Evolutionary conservation across 805 yeast genomes (phyloP).

Genomic region (Candida pseudofarinosa): DNA sequence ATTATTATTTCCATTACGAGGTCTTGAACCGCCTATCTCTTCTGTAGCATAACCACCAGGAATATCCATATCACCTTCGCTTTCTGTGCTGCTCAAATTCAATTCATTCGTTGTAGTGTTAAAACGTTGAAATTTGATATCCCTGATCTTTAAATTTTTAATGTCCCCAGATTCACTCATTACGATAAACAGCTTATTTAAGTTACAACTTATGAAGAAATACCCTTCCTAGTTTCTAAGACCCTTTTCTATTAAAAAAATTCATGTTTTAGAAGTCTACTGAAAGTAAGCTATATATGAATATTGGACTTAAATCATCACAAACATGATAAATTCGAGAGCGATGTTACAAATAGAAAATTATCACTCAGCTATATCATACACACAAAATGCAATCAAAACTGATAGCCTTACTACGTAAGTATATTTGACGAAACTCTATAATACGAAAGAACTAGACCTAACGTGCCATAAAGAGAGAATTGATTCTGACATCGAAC

Average conservation of each 20-base stretch:
- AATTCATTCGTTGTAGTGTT: not conserved
- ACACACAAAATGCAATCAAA: slow-evolving; percentile 39
- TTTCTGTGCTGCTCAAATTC: not conserved
- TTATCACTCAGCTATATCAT: not conserved
- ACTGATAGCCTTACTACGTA: slow-evolving; percentile 24
- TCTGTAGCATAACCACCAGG: not conserved
- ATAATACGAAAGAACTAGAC: too few species aligned
- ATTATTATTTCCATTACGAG: not conserved
- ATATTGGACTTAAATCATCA: not conserved
- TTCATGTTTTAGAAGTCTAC: too few species aligned
- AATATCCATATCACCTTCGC: not conserved
- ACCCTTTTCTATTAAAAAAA: too few species aligned
- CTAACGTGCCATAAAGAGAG: slow-evolving; percentile 42
- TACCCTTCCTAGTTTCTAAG: too few species aligned
- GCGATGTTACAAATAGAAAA: not conserved
- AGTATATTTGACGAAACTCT: too few species aligned
- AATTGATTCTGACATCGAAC: slow-evolving; percentile 49
- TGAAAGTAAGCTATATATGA: too few species aligned
- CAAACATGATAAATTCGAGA: not conserved
- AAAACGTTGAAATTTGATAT: not conserved
- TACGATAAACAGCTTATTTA: too few species aligned
- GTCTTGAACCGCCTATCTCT: not conserved
- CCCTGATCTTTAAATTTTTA: not conserved
- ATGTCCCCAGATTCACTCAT: not conserved
- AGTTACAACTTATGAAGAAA: too few species aligned